Conservation (phyloP, 306 rosid species). For the Vigna nakashimae region DNA sequence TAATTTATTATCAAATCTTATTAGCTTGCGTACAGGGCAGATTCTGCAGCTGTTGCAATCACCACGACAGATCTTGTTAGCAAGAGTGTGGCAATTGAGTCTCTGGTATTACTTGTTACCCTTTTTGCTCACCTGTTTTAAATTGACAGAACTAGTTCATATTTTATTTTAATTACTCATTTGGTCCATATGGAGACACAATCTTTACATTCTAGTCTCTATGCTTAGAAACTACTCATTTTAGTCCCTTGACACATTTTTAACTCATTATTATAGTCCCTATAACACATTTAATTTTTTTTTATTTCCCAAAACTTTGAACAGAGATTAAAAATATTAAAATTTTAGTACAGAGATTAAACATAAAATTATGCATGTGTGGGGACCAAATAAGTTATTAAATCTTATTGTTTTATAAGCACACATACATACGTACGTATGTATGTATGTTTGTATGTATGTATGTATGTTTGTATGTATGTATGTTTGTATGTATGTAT, state of each 20-base stretch:
- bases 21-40: constrained; percentile 74
- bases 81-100: constrained; percentile 94
- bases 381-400: too few relatives aligned
- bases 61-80: constrained; percentile 95
- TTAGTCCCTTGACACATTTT: background rate
- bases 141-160: constrained; percentile 13
- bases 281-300: too few relatives aligned
- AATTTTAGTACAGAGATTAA: background rate
- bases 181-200: background rate
- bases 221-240: too few relatives aligned
- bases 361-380: too few relatives aligned
- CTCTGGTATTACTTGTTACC: constrained; percentile 61
- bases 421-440: background rate
- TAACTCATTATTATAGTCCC: background rate
- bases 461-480: too few relatives aligned
- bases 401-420: background rate
- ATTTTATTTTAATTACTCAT: background rate
- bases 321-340: too few relatives aligned
- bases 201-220: background rate
- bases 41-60: constrained; percentile 92
- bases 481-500: too few relatives aligned
- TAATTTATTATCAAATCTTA: constrained; percentile 46
- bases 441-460: too few relatives aligned
- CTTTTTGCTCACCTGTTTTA: constrained; percentile 23
- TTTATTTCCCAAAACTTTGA: too few relatives aligned